Base-by-base conservation (phyloP, 257 asterid genomes). In the Nicotiana tabacum region DNA sequence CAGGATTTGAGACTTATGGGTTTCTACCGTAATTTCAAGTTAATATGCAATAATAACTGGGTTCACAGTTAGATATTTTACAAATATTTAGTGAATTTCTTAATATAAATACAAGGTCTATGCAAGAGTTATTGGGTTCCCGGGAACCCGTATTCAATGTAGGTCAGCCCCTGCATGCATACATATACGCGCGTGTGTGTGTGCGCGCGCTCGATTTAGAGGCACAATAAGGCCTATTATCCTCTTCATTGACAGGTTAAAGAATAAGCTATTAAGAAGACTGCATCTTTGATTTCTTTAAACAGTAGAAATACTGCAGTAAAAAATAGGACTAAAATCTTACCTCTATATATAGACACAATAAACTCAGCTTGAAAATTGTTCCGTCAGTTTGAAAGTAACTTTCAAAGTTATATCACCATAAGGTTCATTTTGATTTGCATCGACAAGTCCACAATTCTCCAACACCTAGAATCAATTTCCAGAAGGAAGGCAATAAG, bases 351-450 rank as follows among this genome's bases (percentile, higher is more conserved):
- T 33, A 17, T 33, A 33, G 56, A 29, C 13, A 13, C 4, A 53
- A 53, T 46, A 27, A 76, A 37, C 61, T 88, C 87, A 90, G 81
- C 80, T 78, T 9, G 85, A 77, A 43, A 87, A 82, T 72, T 88
- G 85, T 67, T 87, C 94, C 91, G 92, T 89, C 2, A 92, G 90
- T 78, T 87, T 88, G 3, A 89, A 86, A 51, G 94, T 92, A 81
- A 91, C 89, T 83, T 87, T 87, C 86, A 95, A 81, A 33, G 80
- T 76, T 29, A 93, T 84, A 81, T 92, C 90, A 62, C 61, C 88
- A 53, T 88, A 95, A 6, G 97, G 87, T 46, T 82, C 83, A 77
- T 90, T 92, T 89, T 95, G 98, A 46, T 85, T 84, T 58, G 85
- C 88, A 66, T 91, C 92, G 46, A 92, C 87, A 3, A 90, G 90